phyloP scores from a whole-genome alignment of 208 protist species.

The Angomonas deanei region DNA sequence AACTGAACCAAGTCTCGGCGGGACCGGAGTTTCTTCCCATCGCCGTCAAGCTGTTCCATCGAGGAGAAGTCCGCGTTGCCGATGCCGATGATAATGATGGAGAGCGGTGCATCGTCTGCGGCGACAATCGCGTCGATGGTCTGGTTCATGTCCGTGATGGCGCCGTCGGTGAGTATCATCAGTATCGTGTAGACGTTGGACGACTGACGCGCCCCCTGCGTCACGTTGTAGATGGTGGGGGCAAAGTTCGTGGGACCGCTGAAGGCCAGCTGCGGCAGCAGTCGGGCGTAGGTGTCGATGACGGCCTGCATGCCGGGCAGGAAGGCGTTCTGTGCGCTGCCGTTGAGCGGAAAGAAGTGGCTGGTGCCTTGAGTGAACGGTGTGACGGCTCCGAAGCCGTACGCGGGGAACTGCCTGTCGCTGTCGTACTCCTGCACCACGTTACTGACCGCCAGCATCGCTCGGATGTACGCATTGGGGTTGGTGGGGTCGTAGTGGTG shows the following conservation, averaged over 20 bases:
- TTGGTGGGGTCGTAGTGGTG: slow-evolving; percentile 31
- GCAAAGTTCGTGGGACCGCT: slow-evolving; percentile 70
- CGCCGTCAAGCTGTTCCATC: slow-evolving; percentile 87
- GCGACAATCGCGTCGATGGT: slow-evolving; percentile 72
- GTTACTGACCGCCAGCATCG: slow-evolving; percentile 29
- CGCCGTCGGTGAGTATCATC: slow-evolving; percentile 89
- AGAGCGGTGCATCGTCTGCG: slow-evolving; percentile 68
- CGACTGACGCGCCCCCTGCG: slow-evolving; percentile 16
- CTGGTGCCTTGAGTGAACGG: slow-evolving; percentile 30
- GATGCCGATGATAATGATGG: slow-evolving; percentile 91
- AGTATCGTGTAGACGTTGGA: slow-evolving; percentile 73
- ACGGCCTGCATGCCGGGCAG: slow-evolving; percentile 49
- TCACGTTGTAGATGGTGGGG: slow-evolving; percentile 24
- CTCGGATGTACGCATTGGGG: slow-evolving; percentile 31
- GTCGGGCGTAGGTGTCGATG: slow-evolving; percentile 36
- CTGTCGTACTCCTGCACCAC: slow-evolving; percentile 52
- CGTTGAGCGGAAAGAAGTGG: slow-evolving; percentile 50
- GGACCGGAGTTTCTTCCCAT: slow-evolving; percentile 37
- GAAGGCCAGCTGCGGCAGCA: slow-evolving; percentile 27
- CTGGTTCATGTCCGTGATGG: slow-evolving; percentile 73
- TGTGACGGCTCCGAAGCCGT: slow-evolving; percentile 37
- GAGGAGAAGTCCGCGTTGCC: slow-evolving; percentile 80
- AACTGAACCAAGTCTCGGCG: slow-evolving; percentile 71
- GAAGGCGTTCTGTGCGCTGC: slow-evolving; percentile 31
- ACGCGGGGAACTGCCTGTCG: slow-evolving; percentile 37